phyloP scores from a whole-genome alignment of 1,139 yeast genomes.

The Geotrichum cucujoidarum region DNA sequence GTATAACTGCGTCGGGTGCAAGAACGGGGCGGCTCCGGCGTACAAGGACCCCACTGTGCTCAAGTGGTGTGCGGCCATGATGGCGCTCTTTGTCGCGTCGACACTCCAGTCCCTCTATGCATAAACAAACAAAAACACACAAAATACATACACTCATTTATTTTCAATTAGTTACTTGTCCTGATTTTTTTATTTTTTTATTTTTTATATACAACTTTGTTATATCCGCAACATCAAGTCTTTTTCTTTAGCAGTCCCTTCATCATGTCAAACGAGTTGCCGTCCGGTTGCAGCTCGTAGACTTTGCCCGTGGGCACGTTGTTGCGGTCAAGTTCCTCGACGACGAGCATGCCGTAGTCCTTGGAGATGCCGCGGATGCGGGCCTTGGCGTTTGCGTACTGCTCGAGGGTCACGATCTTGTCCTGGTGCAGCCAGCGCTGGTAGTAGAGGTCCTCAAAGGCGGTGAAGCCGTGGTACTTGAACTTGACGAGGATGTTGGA shows the following conservation, averaged over 20 bases:
- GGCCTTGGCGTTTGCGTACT: slow-evolving; percentile 52
- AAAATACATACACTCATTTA: not conserved
- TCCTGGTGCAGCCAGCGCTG: slow-evolving; percentile 78
- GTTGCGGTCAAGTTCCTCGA: slow-evolving; percentile 52
- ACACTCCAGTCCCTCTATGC: slow-evolving; percentile 18
- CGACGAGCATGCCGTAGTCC: slow-evolving; percentile 79
- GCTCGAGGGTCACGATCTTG: slow-evolving; percentile 52
- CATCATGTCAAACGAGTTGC: slow-evolving; percentile 94
- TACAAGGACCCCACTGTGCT: slow-evolving; percentile 21
- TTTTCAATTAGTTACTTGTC: not conserved
- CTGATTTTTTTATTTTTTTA: not conserved
- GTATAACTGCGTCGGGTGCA: slow-evolving; percentile 24
- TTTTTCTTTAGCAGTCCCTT: slow-evolving; percentile 69
- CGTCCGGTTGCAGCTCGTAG: slow-evolving; percentile 88
- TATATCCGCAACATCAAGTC: no score
- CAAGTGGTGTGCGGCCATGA: slow-evolving; percentile 25
- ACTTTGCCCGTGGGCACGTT: slow-evolving; percentile 43
- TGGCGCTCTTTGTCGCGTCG: slow-evolving; percentile 18
- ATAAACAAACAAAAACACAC: not conserved
- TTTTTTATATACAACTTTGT: not conserved
- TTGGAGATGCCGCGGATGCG: slow-evolving; percentile 72
- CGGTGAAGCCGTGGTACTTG: slow-evolving; percentile 57
- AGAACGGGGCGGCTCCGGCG: slow-evolving; percentile 19
- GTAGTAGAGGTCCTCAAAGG: slow-evolving; percentile 71
- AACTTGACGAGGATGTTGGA: slow-evolving; percentile 59